A percentile compares a stretch with the other conserved stretches of the same genome.
These are phyloP conservation scores for Diphasiastrum complanatum DNA, from an alignment of 83 land plant species.

Conservation along the genomic window DNA sequence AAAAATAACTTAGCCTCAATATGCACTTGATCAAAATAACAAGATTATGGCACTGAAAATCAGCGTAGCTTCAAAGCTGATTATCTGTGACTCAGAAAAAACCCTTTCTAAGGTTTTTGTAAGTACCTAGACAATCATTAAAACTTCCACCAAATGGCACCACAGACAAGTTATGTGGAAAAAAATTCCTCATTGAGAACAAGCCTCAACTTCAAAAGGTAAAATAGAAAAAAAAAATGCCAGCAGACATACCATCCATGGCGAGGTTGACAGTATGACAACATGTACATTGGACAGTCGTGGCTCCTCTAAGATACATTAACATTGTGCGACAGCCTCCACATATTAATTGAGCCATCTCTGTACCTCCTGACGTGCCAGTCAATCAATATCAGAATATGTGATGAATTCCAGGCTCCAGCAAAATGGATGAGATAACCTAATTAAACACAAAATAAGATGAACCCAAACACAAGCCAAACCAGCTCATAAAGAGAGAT, in stretches of 20 bases:
- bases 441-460: too few relatives aligned
- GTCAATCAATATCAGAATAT: too few relatives aligned
- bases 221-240: not conserved
- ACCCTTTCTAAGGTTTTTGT: not conserved
- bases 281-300: constrained; percentile 39
- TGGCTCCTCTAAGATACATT: constrained; percentile 35
- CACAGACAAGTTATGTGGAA: not conserved
- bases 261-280: constrained; percentile 64
- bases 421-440: too few relatives aligned
- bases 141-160: not conserved
- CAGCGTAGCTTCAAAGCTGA: too few relatives aligned
- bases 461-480: too few relatives aligned
- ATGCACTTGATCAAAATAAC: too few relatives aligned
- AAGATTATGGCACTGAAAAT: too few relatives aligned
- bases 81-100: too few relatives aligned
- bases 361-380: constrained; percentile 25
- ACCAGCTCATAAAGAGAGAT: too few relatives aligned
- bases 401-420: too few relatives aligned
- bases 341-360: constrained; percentile 56
- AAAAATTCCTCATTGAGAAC: not conserved
- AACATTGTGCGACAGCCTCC: constrained; percentile 45
- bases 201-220: not conserved
- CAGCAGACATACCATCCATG: constrained; percentile 45
- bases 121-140: not conserved
- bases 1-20: too few relatives aligned